Evolutionary conservation across 139 green algal species (phyloP), one percentile per base, ranked within the genome.

Genomic region (Chlamydomonas eustigma): DNA sequence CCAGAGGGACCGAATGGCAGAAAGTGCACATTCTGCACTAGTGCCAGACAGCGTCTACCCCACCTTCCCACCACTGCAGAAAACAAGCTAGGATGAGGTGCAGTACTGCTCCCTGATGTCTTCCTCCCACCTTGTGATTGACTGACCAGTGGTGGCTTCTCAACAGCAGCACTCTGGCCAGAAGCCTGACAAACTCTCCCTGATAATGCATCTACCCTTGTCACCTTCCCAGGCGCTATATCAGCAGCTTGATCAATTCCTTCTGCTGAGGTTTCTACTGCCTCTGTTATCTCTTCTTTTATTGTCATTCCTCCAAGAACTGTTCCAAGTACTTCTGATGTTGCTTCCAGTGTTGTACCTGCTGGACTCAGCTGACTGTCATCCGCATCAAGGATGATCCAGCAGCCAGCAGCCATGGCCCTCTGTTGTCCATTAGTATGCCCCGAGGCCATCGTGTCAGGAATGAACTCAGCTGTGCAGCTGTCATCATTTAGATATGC

Each of bases 1-100:
- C 84, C 84, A 4, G 25, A 35, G 1, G 78, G 75, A 1, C 84
- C 84, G 37, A 86, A 76, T 1, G 84, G 84, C 64, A 89, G 68
- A 58, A 89, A 89, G 70, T 89, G 84, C 3, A 85, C 78, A 78
- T 89, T 89, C 76, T 89, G 84, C 31, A 87, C 81, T 0, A 84
- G 32, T 25, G 81, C 73, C 30, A 85, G 31, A 37, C 24, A 33
- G 51, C 25, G 65, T 12, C 34, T 33, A 12, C 65, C 33, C 65
- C 65, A 72, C 8, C 34, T 6, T 3, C 33, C 5, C 28, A 39
- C 65, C 22, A 72, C 28, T 33, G 18, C 65, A 6, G 8, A 38
- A 39, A 72, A 72, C 33, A 3, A 4, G 71, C 39, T 39, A 30
- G 38, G 0, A 3, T 34, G 1, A n/a, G 35, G 5, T 12, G 64